Evolutionary conservation across 2,329 filamentous ascomycete genomes (phyloP), one percentile per base, ranked within the genome.

Genomic region (Drechslera avenae): DNA sequence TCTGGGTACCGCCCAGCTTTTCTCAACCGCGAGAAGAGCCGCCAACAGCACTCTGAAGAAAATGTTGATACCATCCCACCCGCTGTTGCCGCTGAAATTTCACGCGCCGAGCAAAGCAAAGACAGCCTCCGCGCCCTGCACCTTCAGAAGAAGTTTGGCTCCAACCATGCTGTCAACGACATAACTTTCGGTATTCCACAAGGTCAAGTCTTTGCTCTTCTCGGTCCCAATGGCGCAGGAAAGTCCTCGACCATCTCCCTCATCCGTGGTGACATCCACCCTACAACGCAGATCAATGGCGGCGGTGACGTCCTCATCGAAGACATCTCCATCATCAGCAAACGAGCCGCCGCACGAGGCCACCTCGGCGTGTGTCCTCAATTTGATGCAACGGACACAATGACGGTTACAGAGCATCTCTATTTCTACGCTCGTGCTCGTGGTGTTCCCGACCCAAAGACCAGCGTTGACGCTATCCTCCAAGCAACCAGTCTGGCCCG

Each of bases 291-390:
- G 46, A 68, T 71, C 54, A 66, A 69, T 23, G 83, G 85, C 46
- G 83, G 84, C n/a, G 90, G 91, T 26, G 89, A 95, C 50, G 84
- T 97, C 4, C 82, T 91, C 34, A 88, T 97, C 31, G 89, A 96
- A 66, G 81, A 87, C 56, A 82, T 86, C 5, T 91, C 89, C 5
- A 87, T 96, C 39, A 84, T 83, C n/a, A 82, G 81, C 44, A 82
- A 87, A 56, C 84, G 90, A 10, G 85, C 89, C 1, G 80, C 83
- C 2, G 92, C 91, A 3, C 84, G 92, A 41, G 79, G 83, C 1
- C 84, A 91, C 62, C 82, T 97, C 0, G 93, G 93, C n/a, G 92
- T 97, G 0, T 97, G 92, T 64, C 92, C 93, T 0, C 92, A 80
- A 54, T 80, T 80, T 54, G 79, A 81, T 52, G 92, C 92, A 7